These are phyloP conservation scores for Xylaria sp. DNA, from an alignment of 2,329 filamentous ascomycete species.

Conservation along the genomic window DNA sequence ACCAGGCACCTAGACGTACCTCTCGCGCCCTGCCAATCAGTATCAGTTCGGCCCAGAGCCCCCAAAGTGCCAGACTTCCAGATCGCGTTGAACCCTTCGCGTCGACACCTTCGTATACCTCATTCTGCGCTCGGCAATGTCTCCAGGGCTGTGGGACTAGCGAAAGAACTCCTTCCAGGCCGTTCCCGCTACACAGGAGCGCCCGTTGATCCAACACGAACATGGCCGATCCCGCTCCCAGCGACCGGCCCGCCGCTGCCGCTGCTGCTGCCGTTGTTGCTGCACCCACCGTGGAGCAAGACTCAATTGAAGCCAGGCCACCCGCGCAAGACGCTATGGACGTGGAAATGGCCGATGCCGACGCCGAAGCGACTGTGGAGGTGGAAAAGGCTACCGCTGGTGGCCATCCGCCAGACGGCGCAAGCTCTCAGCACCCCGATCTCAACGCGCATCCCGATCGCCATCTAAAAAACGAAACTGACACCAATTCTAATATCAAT, in stretches of 20 bases:
- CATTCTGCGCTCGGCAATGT: slow-evolving; percentile 8
- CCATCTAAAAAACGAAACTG: slow-evolving; percentile 8
- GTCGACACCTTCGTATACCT: background rate
- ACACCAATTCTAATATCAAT: slow-evolving; percentile 24
- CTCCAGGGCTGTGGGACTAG: background rate
- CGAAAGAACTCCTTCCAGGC: background rate
- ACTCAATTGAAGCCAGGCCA: slow-evolving; percentile 56
- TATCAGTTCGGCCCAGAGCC: too few relatives aligned
- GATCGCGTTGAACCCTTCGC: background rate
- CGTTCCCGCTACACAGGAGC: background rate
- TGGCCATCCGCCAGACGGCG: background rate
- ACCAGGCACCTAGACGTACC: too few relatives aligned
- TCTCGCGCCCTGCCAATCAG: too few relatives aligned
- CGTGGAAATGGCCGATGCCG: slow-evolving; percentile 18
- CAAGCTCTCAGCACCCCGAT: background rate
- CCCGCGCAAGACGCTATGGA: slow-evolving; percentile 25
- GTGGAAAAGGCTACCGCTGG: background rate
- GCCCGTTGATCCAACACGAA: background rate
- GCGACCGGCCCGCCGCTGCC: slow-evolving; percentile 2
- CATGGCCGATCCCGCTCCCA: slow-evolving; percentile 21
- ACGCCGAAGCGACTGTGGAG: background rate
- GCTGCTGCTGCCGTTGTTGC: background rate
- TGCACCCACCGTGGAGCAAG: slow-evolving; percentile 40
- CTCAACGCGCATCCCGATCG: slow-evolving; percentile 29
- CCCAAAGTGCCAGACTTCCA: background rate